A percentile compares a stretch with the other conserved stretches of the same genome.
These are phyloP conservation scores for Massariosphaeria phaeospora DNA, from an alignment of 495 filamentous ascomycete genomes.

Conservation along the genomic window DNA sequence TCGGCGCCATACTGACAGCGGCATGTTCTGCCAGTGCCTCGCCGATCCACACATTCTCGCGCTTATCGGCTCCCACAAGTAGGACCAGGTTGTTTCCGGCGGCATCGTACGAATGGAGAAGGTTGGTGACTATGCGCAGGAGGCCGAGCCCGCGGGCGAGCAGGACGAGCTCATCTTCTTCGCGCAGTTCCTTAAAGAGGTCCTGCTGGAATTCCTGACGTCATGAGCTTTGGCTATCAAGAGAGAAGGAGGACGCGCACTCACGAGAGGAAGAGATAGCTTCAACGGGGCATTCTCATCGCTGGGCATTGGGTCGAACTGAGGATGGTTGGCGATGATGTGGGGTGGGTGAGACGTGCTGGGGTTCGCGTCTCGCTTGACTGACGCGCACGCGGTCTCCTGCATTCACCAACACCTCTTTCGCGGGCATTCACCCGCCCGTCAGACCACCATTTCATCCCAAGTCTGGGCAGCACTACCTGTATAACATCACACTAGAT, in stretches of 20 bases:
- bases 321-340: neutral
- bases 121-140: slow-evolving; percentile 82
- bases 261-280: slow-evolving; percentile 84
- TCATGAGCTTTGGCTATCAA: slow-evolving; percentile 21
- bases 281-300: slow-evolving; percentile 62
- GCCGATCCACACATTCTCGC: slow-evolving; percentile 63
- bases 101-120: slow-evolving; percentile 94
- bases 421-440: neutral
- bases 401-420: neutral
- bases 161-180: slow-evolving; percentile 89
- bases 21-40: slow-evolving; percentile 86
- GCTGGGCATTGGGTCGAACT: slow-evolving; percentile 30
- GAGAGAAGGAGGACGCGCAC: slow-evolving; percentile 17
- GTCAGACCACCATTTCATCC: neutral
- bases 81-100: slow-evolving; percentile 89
- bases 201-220: slow-evolving; percentile 58
- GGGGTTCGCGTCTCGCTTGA: slow-evolving; percentile 4
- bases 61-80: slow-evolving; percentile 83
- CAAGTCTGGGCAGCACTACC: no score
- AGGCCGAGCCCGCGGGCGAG: slow-evolving; percentile 89
- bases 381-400: slow-evolving; percentile 10
- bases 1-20: slow-evolving; percentile 69
- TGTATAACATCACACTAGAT: no score
- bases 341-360: slow-evolving; percentile 10
- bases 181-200: slow-evolving; percentile 81